phyloP scores from a whole-genome alignment of 2,329 filamentous ascomycete genomes.

The Raffaelea albimanens region DNA sequence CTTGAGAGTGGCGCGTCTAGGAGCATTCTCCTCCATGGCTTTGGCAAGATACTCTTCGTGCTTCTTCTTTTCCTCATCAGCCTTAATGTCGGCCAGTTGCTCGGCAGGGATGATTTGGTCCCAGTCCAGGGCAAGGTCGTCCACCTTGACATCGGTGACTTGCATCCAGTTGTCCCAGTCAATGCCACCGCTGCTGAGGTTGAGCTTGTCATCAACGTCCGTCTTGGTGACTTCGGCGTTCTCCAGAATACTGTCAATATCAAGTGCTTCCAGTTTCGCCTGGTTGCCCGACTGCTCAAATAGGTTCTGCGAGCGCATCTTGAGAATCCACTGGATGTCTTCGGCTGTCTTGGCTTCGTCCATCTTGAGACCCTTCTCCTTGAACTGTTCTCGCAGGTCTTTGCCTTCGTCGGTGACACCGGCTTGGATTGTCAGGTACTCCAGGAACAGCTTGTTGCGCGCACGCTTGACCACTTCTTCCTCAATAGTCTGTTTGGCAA shows the following conservation, averaged over 20 bases:
- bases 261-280: slow-evolving; percentile 89
- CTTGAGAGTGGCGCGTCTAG: slow-evolving; percentile 61
- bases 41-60: slow-evolving; percentile 75
- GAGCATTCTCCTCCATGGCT: slow-evolving; percentile 76
- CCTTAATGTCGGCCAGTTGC: slow-evolving; percentile 79
- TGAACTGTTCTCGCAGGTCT: slow-evolving; percentile 63
- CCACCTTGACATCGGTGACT: slow-evolving; percentile 95
- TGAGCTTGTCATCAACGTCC: slow-evolving; percentile 85
- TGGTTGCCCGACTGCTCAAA: slow-evolving; percentile 97
- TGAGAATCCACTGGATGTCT: slow-evolving; percentile 92
- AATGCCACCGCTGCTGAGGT: slow-evolving; percentile 77
- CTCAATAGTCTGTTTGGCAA: slow-evolving; percentile 97
- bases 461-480: slow-evolving; percentile 95
- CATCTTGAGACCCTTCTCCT: slow-evolving; percentile 63
- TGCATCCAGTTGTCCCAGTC: slow-evolving; percentile 92
- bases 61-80: slow-evolving; percentile 75
- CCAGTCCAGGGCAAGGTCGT: slow-evolving; percentile 74
- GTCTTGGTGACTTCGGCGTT: slow-evolving; percentile 97
- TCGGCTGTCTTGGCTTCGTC: slow-evolving; percentile 84
- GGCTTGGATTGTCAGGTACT: slow-evolving; percentile 94
- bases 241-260: slow-evolving; percentile 93
- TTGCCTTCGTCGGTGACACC: slow-evolving; percentile 94
- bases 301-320: slow-evolving; percentile 97
- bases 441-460: slow-evolving; percentile 92
- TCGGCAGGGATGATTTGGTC: slow-evolving; percentile 97